Base-by-base conservation (phyloP, 2,329 filamentous ascomycete species). In the Ophiosphaerella korrae region DNA sequence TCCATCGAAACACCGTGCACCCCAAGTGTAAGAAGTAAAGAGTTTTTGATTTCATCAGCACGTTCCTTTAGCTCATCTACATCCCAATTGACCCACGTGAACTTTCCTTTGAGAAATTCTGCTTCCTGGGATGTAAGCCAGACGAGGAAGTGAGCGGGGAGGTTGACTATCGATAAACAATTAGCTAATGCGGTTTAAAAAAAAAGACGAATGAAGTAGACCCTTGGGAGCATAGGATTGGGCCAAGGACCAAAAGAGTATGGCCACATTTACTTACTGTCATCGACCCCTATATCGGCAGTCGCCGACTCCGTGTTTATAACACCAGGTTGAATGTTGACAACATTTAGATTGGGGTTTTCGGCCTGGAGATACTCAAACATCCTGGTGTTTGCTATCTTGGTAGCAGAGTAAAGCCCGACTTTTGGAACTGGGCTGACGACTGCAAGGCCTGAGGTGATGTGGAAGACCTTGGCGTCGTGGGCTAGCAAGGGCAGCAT, bases 301-400 rank as follows among this genome's bases (percentile, higher is more conserved):
- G 26, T 16, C 14, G 18, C 36, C 9, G 43, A 51, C 14, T 35
- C 34, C 43, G 71, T 77, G 4, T 56, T 60, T 5, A 77, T 57
- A 2, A 76, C 57, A 2, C 76, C 76, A 2, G 76, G 75, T 2
- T 77, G 74, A 4, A 77, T 52, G 33, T 62, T 67, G 5, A 75
- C 60, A 35, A 76, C 63, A n/a, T 69, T 62, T 1, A 76, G 31
- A 0, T 64, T 54, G 0, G 74, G 74, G 29, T 77, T 72, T 53
- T 76, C 74, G 2, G 50, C 60, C 5, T 63, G 58, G 3, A 76
- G 49, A 38, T 63, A 72, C 13, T 75, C 70, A 9, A 75, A 58
- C 45, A 78, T 44, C 39, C 72, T 72, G 6, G 55, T 18, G 1
- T 45, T 52, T 0, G 72, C 76, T 5, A 67, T 49, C 45, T 78